Conservation (phyloP, 371 early-diverging fungal species). For the Smittium culicis region DNA sequence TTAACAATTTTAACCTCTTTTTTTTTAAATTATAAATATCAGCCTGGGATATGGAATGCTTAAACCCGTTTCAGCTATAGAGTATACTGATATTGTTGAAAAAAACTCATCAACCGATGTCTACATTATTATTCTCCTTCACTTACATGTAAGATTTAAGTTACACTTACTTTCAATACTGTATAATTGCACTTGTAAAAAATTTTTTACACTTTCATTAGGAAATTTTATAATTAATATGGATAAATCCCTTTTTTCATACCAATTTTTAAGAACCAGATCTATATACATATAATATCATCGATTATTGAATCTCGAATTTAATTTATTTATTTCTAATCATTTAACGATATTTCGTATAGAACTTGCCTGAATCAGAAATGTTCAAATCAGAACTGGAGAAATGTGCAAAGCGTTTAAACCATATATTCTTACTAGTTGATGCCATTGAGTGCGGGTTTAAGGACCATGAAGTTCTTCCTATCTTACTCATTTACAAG, state of each 20-base stretch:
- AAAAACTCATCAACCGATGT: slow-evolving; percentile 10
- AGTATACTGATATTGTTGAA: slow-evolving; percentile 29
- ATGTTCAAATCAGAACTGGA: slow-evolving; percentile 13
- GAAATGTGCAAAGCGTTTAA: slow-evolving; percentile 3
- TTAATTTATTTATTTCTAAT: background rate
- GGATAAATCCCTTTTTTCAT: too few species aligned
- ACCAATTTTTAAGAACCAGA: too few species aligned
- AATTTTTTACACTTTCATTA: too few species aligned
- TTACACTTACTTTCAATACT: too few species aligned
- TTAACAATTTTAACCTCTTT: too few species aligned
- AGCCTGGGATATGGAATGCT: slow-evolving; percentile 12
- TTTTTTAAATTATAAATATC: too few species aligned
- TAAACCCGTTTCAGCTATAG: slow-evolving; percentile 16
- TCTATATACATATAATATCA: too few species aligned
- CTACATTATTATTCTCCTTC: slow-evolving; percentile 13
- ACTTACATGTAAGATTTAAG: slow-evolving; percentile 10
- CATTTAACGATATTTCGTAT: background rate
- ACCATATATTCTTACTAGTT: slow-evolving; percentile 20
- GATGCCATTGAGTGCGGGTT: slow-evolving; percentile 24
- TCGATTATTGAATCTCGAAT: too few species aligned
- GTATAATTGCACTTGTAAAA: too few species aligned
- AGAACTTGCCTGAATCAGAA: slow-evolving; percentile 11
- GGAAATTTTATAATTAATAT: too few species aligned
- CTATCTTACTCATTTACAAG: slow-evolving; percentile 25
- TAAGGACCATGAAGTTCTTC: slow-evolving; percentile 21